Base-by-base conservation (phyloP, 1,139 yeast genomes). In the Candida tetrigidarum region DNA sequence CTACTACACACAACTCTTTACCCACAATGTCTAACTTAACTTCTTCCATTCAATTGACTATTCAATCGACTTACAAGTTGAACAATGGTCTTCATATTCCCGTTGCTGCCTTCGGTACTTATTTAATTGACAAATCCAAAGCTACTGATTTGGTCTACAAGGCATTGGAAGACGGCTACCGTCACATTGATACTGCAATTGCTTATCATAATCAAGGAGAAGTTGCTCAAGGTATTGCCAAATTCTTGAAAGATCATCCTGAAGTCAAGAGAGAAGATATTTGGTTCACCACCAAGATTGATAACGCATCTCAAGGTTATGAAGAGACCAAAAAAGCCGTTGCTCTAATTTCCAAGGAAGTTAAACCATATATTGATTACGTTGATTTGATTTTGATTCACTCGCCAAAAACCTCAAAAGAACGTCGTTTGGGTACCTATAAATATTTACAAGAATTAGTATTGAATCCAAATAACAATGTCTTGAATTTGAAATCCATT, bases 231-330 rank as follows among this genome's bases (percentile, higher is more conserved):
- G 65, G 66, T 39, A 59, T 70, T 46, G 64, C 71, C n/a, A 56
- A 65, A 41, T 81, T 78, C 64, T 50, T 81, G 19, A 59, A 64
- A 36, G 76, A 71, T 19, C 62, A 66, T 54, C 75, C 76, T 1
- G 37, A 44, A 5, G 62, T 61, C 20, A 42, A 51, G 32, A 59
- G 74, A 47, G 53, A 57, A 37, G 74, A 69, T 40, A 62, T 69
- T 37, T 69, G 65, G 64, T 67, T 63, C 52, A 72, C 78, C 46
- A 83, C 95, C 27, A 87, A 87, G 61, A 64, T 86, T 29, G 75
- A 83, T 80, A 75, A 80, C 52, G 65, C 70, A 25, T 78, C 80
- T 53, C 80, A 80, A 50, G 88, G 86, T 0, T 85, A 85, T 59
- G 74, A 76, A 10, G 68, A 70, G 29, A 81, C 91, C 7, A 77